These are phyloP conservation scores for Astrothelium subdiscretum DNA, from an alignment of 495 filamentous ascomycete genomes.

Conservation along the genomic window DNA sequence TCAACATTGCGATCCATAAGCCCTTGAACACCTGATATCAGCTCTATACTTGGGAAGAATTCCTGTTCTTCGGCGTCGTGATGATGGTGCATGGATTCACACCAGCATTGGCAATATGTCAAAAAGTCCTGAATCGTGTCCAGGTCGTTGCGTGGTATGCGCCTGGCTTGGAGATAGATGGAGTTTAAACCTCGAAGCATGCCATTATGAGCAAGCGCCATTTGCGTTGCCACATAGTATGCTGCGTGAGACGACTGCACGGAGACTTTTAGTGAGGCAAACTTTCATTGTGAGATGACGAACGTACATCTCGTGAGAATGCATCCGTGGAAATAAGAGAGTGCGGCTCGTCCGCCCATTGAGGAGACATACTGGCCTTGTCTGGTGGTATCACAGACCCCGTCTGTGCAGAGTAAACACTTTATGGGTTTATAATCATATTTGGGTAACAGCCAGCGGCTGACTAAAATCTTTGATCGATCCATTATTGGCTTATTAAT, in stretches of 20 bases:
- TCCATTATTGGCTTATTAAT: background rate
- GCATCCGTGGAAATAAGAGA: constrained; percentile 8
- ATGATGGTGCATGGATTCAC: constrained; percentile 28
- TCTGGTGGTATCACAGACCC: background rate
- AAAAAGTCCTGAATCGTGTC: constrained; percentile 20
- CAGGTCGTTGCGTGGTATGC: constrained; percentile 20
- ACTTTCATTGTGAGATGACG: background rate
- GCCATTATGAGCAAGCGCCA: constrained; percentile 48
- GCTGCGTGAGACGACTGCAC: constrained; percentile 9
- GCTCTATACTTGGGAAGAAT: constrained; percentile 28
- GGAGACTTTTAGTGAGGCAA: background rate
- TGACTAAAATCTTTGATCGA: background rate
- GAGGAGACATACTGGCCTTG: constrained; percentile 6
- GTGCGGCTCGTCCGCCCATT: constrained; percentile 9
- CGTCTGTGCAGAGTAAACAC: background rate
- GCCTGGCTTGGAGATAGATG: constrained; percentile 38
- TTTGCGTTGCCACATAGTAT: constrained; percentile 39
- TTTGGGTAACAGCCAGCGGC: background rate
- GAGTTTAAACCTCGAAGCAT: constrained; percentile 50
- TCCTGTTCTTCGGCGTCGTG: constrained; percentile 27
- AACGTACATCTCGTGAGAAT: constrained; percentile 11
- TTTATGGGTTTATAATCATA: background rate
- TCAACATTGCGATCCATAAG: constrained; percentile 28
- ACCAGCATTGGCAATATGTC: constrained; percentile 29
- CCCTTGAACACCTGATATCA: constrained; percentile 17